Conservation (phyloP, 2,329 filamentous ascomycete genomes). For the Neopestalotiopsis sp. region DNA sequence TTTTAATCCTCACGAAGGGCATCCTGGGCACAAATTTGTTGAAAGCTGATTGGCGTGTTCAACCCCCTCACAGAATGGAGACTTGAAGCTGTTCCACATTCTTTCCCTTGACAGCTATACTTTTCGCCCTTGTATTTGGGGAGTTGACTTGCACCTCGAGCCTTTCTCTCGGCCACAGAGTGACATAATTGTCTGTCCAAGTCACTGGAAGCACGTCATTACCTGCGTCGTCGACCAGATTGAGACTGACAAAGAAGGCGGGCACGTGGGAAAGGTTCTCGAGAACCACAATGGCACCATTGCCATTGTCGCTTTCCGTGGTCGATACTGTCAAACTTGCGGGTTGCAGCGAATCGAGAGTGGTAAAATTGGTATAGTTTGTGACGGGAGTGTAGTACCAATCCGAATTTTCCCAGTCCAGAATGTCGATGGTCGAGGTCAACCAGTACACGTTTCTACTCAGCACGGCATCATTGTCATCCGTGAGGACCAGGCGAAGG, state of each 20-base stretch:
- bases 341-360: conserved; percentile 45
- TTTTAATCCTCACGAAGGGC: no score
- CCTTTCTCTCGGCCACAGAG: conserved; percentile 62
- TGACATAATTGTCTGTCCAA: conserved; percentile 70
- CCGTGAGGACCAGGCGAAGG: conserved; percentile 53
- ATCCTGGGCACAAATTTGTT: neutral
- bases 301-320: conserved; percentile 18
- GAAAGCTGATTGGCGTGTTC: neutral
- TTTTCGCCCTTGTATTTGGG: neutral
- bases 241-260: conserved; percentile 63
- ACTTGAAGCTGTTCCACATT: neutral
- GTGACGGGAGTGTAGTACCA: conserved; percentile 66
- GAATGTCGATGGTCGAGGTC: conserved; percentile 46
- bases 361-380: conserved; percentile 53
- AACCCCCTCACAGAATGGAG: neutral
- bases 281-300: conserved; percentile 42
- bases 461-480: conserved; percentile 39
- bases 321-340: conserved; percentile 27
- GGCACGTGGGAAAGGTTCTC: conserved; percentile 58
- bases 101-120: neutral
- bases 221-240: conserved; percentile 49
- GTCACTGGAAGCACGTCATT: conserved; percentile 55
- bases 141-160: conserved; percentile 43
- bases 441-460: conserved; percentile 69
- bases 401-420: conserved; percentile 62